A percentile compares a stretch with the other conserved stretches of the same genome.
Evolutionary conservation across 202 grass and related monocot genomes (phyloP).

Genomic region (Digitaria exilis): DNA sequence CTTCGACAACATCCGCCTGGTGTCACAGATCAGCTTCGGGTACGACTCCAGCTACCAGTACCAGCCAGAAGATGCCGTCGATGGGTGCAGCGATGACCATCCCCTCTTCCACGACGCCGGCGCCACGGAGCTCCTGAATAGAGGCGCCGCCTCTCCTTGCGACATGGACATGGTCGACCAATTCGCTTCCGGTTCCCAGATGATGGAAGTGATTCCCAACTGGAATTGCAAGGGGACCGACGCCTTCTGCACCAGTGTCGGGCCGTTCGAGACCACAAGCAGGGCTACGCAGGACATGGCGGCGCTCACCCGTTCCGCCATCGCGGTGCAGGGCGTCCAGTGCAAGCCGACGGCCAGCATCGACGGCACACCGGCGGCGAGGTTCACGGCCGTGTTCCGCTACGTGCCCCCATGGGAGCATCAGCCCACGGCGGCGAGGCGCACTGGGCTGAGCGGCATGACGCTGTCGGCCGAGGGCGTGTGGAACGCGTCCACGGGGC

Average conservation of each 20-base stretch:
- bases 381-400: slow-evolving; percentile 55
- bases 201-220: slow-evolving; percentile 42
- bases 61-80: neutral
- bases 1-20: slow-evolving; percentile 56
- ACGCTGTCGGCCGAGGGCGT: slow-evolving; percentile 66
- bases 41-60: slow-evolving; percentile 55
- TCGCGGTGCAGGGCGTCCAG: slow-evolving; percentile 49
- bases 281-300: neutral
- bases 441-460: slow-evolving; percentile 42
- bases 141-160: slow-evolving; percentile 32
- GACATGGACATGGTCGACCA: neutral
- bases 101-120: neutral
- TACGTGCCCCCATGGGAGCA: slow-evolving; percentile 49
- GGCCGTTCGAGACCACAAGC: slow-evolving; percentile 45
- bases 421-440: slow-evolving; percentile 13
- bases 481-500: slow-evolving; percentile 54
- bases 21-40: slow-evolving; percentile 35
- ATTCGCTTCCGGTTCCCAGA: neutral
- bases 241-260: slow-evolving; percentile 50
- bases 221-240: slow-evolving; percentile 50
- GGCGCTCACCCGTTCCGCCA: slow-evolving; percentile 35
- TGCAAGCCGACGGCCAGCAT: slow-evolving; percentile 21
- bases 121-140: slow-evolving; percentile 18
- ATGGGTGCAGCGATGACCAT: slow-evolving; percentile 27
- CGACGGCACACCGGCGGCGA: neutral